phyloP scores from a whole-genome alignment of 2,329 filamentous ascomycete genomes.

The Blastomyces gilchristii region DNA sequence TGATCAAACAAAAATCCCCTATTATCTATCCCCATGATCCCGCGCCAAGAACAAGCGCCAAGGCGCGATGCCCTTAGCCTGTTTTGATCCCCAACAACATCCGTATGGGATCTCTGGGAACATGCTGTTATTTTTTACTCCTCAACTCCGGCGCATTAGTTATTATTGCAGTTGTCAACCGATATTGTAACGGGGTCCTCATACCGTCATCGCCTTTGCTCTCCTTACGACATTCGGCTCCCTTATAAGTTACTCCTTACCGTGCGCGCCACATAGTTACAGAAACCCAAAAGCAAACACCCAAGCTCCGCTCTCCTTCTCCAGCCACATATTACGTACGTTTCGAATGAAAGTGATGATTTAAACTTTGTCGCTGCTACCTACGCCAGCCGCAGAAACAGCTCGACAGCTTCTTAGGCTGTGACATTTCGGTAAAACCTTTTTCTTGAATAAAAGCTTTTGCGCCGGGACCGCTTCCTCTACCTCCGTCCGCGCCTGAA shows the following conservation, averaged over 20 bases:
- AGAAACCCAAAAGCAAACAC: background rate
- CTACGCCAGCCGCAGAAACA: background rate
- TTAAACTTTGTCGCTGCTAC: background rate
- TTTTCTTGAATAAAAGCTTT: background rate
- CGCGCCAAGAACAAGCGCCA: background rate
- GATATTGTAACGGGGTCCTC: background rate
- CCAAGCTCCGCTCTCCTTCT: background rate
- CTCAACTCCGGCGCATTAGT: background rate
- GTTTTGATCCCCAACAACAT: background rate
- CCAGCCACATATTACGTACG: slow-evolving; percentile 1
- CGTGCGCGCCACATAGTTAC: background rate
- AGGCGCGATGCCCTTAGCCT: background rate
- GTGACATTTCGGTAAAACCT: background rate
- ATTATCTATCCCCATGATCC: background rate
- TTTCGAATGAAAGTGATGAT: background rate
- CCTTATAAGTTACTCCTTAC: background rate
- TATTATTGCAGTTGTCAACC: background rate
- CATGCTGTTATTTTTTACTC: background rate
- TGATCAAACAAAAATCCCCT: background rate
- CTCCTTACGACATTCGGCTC: background rate
- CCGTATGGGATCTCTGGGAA: background rate
- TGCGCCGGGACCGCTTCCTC: background rate
- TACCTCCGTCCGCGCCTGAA: background rate
- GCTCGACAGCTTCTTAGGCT: background rate
- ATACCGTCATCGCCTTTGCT: background rate